phyloP scores from a whole-genome alignment of 2,329 filamentous ascomycete species.

The Sporothrix mexicana region DNA sequence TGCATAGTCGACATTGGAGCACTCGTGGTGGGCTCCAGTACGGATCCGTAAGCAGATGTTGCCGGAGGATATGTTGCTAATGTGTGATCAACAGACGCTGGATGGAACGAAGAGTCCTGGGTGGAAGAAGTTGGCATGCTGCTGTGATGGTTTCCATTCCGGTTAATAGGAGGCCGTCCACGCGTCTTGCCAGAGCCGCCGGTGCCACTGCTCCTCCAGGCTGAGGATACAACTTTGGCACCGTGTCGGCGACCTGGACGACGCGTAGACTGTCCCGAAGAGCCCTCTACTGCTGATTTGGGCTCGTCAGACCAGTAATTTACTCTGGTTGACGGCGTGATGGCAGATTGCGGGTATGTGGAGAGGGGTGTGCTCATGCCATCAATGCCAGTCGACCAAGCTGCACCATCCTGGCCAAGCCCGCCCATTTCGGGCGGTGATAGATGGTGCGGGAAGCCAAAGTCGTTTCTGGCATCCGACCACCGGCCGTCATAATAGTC shows the following conservation, averaged over 20 bases:
- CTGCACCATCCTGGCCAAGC: slow-evolving; percentile 40
- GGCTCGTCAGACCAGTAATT: slow-evolving; percentile 70
- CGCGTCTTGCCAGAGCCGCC: slow-evolving; percentile 72
- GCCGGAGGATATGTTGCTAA: slow-evolving; percentile 12
- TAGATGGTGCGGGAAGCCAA: slow-evolving; percentile 43
- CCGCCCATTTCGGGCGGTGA: slow-evolving; percentile 33
- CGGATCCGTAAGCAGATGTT: slow-evolving; percentile 6
- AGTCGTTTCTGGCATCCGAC: slow-evolving; percentile 49
- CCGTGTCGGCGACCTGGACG: slow-evolving; percentile 70
- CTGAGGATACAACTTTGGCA: slow-evolving; percentile 84
- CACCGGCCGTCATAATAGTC: slow-evolving; percentile 49
- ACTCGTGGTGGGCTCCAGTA: slow-evolving; percentile 20
- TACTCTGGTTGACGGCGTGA: slow-evolving; percentile 66
- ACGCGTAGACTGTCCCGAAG: slow-evolving; percentile 57
- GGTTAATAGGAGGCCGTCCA: slow-evolving; percentile 78
- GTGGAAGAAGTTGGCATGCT: neutral
- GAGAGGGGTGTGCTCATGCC: slow-evolving; percentile 66
- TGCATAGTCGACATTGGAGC: slow-evolving; percentile 23
- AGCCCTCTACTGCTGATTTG: slow-evolving; percentile 71
- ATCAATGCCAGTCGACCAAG: slow-evolving; percentile 53
- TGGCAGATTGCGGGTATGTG: slow-evolving; percentile 78
- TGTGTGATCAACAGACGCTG: slow-evolving; percentile 64
- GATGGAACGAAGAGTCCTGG: slow-evolving; percentile 67
- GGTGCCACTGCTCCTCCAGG: slow-evolving; percentile 74
- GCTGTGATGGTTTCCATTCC: slow-evolving; percentile 48